Evolutionary conservation across 345 rosid species (phyloP), one percentile per base, ranked within the genome.

Genomic region (Arabidopsis thaliana): DNA sequence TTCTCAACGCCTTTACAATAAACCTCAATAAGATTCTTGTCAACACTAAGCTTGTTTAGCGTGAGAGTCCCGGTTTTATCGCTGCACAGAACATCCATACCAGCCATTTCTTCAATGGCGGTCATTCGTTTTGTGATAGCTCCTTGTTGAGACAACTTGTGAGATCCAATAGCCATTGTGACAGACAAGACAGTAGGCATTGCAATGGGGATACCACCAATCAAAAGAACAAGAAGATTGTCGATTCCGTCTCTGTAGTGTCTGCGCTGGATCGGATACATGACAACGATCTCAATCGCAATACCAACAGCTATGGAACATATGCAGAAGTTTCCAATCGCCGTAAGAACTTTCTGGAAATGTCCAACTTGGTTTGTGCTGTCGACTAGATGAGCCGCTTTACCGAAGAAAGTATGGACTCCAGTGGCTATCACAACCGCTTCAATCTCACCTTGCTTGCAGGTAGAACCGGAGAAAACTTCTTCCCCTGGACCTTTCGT

Each of bases 41-140:
- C 97, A 36, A 91, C 89, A 64, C 85, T 91, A 61, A 91, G 84
- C 83, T 89, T 91, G 87, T 91, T 91, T 0, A 91, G 87, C 4
- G 97, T 91, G 53, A 91, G 73, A 6, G 97, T 89, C 32, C 97
- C 97, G 3, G 97, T 91, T 80, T 89, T 89, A 22, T 91, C 97
- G 20, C 97, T 91, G 77, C 97, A 89, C 9, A 91, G 85, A 69
- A 91, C 97, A 76, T 91, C 97, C 97, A 91, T 91, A 25, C 97
- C 96, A 7, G 96, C 97, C 97, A 89, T 84, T 75, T 91, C 96
- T 70, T 91, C 97, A 4, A 91, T 91, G 38, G 97, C 96, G 49
- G 97, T 89, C 97, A 91, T 91, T 28, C 97, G 83, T 82, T 91
- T 91, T 2, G 97, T 91, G 69, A 91, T 91, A 51, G 97, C 97